Evolutionary conservation across 2,329 filamentous ascomycete genomes (phyloP), one percentile per base, ranked within the genome.

Genomic region (Cercospora sesami): DNA sequence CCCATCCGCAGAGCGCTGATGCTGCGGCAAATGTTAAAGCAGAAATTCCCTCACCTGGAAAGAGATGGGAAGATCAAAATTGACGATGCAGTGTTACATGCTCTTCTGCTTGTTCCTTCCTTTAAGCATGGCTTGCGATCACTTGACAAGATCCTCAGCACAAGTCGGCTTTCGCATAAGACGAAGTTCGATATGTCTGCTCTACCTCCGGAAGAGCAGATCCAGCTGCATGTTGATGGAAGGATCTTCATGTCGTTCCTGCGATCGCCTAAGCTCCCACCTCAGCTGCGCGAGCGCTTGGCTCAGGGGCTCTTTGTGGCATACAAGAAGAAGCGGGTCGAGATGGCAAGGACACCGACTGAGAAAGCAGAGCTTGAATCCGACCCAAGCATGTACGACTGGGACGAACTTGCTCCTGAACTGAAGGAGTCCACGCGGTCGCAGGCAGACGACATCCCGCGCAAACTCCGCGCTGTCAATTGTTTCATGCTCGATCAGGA

Each of bases 381-480:
- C 10, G 77, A 78, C 62, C 74, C 72, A 16, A 74, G 72, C 26
- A 75, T 78, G 72, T 74, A 73, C 48, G 76, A 78, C 60, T 79
- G 77, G 77, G 76, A 77, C 48, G 75, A 78, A 31, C 73, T 79
- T 16, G 68, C 75, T 0, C 72, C 73, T 28, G 76, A 78, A 53
- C 69, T 78, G 45, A 78, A 77, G 48, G 77, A 79, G 61, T 76
- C 75, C 3, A 79, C 76, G 0, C 74, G 77, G 31, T 65, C 75
- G 5, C 77, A 79, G 66, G 77, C 77, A 12, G 77, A 79, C 60
- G 77, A 78, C 60, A 79, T 79, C 10, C 77, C 77, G 5, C 71
- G 76, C 26, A 79, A 78, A 63, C 74, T 79, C 28, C 76, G 77
- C 14, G 75, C 77, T 2, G 73, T 77, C 12, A 72, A 70, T 30